phyloP scores from a whole-genome alignment of 805 yeast genomes.

The Candida ulmi region DNA sequence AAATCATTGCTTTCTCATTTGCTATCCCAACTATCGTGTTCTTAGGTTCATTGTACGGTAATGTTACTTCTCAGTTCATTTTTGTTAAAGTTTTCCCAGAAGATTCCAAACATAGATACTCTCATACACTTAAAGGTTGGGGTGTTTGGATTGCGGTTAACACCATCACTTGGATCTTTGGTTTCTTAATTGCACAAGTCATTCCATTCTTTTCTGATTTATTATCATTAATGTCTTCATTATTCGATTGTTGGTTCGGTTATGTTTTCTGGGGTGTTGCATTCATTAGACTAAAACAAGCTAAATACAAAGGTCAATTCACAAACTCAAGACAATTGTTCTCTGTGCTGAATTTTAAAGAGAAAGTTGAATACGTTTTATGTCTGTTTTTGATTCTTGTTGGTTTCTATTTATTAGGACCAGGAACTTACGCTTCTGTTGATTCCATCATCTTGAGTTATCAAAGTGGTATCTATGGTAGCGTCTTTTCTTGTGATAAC shows the following conservation, averaged over 20 bases:
- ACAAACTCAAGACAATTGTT: constrained; percentile 23
- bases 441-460: constrained; percentile 50
- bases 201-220: constrained; percentile 60
- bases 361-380: constrained; percentile 32
- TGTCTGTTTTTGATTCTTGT: constrained; percentile 35
- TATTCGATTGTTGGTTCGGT: constrained; percentile 64
- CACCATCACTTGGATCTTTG: constrained; percentile 41
- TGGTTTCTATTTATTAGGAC: constrained; percentile 54
- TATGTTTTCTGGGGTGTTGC: constrained; percentile 62
- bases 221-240: constrained; percentile 51
- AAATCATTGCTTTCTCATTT: constrained; percentile 53
- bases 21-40: constrained; percentile 55
- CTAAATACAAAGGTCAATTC: constrained; percentile 26
- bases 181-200: constrained; percentile 56
- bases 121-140: constrained; percentile 51
- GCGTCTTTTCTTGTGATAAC: constrained; percentile 45
- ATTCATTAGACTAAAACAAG: constrained; percentile 38
- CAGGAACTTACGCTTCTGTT: constrained; percentile 51
- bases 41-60: constrained; percentile 49
- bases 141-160: constrained; percentile 41
- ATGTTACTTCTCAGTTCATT: constrained; percentile 48
- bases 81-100: constrained; percentile 40
- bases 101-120: constrained; percentile 36
- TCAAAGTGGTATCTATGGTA: constrained; percentile 42
- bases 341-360: constrained; percentile 22